Conservation (phyloP, 164 flowering plant species). For the Magnolia officinalis region DNA sequence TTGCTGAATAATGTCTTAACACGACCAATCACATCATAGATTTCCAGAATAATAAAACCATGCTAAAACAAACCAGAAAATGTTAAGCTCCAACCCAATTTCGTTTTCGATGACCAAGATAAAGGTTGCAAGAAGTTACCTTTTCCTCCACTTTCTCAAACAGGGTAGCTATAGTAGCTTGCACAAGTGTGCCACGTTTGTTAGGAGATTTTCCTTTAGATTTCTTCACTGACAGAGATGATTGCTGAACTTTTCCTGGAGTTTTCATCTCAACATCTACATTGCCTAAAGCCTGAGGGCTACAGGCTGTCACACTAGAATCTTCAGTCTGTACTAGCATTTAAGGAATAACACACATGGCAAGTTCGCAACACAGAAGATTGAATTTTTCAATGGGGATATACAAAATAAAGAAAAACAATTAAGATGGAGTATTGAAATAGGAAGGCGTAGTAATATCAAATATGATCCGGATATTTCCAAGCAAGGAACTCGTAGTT, state of each 20-base stretch:
- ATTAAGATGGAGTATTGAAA: background rate
- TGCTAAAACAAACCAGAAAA: background rate
- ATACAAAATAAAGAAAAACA: background rate
- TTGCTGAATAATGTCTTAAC: background rate
- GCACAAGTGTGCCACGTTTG: slow-evolving; percentile 47
- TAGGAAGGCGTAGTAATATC: background rate
- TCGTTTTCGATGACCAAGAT: background rate
- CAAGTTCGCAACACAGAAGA: background rate
- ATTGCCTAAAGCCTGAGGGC: slow-evolving; percentile 19
- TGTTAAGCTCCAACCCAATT: background rate
- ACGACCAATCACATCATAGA: background rate
- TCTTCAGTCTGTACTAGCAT: slow-evolving; percentile 25
- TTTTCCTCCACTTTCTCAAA: slow-evolving; percentile 69
- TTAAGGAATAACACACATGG: slow-evolving; percentile 23
- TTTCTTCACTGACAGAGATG: slow-evolving; percentile 22
- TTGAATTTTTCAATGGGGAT: background rate
- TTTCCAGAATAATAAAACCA: background rate
- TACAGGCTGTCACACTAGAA: slow-evolving; percentile 9
- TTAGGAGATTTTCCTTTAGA: slow-evolving; percentile 21
- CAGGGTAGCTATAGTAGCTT: slow-evolving; percentile 41
- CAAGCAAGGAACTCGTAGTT: slow-evolving; percentile 1
- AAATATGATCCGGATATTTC: slow-evolving; percentile 24
- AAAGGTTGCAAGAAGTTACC: slow-evolving; percentile 27
- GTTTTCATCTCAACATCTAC: slow-evolving; percentile 18
- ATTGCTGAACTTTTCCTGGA: slow-evolving; percentile 18